Base-by-base conservation (phyloP, 768 basidiomycete species). In the Lentinula aciculospora region DNA sequence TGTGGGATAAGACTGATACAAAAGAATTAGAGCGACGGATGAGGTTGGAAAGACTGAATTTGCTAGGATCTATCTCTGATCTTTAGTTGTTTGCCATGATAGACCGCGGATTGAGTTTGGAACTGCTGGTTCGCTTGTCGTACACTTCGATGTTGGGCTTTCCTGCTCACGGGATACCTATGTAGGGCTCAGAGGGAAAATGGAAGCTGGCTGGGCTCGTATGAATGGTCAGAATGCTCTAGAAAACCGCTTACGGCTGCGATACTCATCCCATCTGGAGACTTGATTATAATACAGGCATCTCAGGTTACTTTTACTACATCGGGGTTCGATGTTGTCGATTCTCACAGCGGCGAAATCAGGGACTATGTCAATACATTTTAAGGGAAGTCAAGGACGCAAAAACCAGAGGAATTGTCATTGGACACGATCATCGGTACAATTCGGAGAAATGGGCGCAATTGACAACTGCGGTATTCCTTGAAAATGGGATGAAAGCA, bases 171-270 rank as follows among this genome's bases (percentile, higher is more conserved):
- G 13, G 19, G 51, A 29, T 31, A 50, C 60, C 28, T 28, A 34
- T 34, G 3, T 61, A 88, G 92, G 92, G 53, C 74, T 93, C 21
- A 75, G 91, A 64, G 91, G 86, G 1, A 78, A 73, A 61, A 94
- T 95, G 93, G 87, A 89, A 63, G 92, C 92, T 7, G 93, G 93
- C 1, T 93, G 88, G 81, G 79, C 89, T n/a, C 81, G 89, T 56
- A 94, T 95, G 90, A 95, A 95, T 66, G 90, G 80, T 78, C 21
- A 9, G 64, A 57, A 5, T 34, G 9, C 6, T 12, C 29, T 19
- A 25, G 34, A 15, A 28, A 27, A 8, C 17, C 17, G 7, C 31
- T 19, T 46, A 37, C 19, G 37, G 21, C 42, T 31, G 28, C 17
- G 8, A 7, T 44, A 6, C 15, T 29, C 39, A 49, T 40, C n/a